Percentiles rank a stretch among this genome's conserved stretches.
These are phyloP conservation scores for Ulota crispa DNA, from an alignment of 225 moss, liverwort and hornwort genomes.

Conservation along the genomic window DNA sequence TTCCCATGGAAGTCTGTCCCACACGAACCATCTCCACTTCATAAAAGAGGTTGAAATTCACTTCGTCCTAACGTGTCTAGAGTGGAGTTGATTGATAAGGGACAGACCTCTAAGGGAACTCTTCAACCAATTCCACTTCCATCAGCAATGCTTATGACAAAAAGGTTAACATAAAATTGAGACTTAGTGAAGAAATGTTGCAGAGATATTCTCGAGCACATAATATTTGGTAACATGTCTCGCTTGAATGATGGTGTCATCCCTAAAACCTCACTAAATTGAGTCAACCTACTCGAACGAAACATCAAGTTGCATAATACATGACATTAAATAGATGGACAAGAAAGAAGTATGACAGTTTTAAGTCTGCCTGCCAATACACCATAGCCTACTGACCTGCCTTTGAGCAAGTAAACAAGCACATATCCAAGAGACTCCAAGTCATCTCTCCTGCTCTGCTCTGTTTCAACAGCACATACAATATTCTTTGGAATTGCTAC, in stretches of 20 bases:
- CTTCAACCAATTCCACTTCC: not conserved
- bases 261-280: not conserved
- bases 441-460: slow-evolving; percentile 85
- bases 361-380: not conserved
- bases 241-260: not conserved
- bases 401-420: slow-evolving; percentile 72
- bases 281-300: not conserved
- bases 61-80: not conserved
- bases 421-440: slow-evolving; percentile 83
- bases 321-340: not conserved
- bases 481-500: not conserved
- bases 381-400: slow-evolving; percentile 50
- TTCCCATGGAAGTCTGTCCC: slow-evolving; percentile 26
- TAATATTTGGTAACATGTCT: not conserved
- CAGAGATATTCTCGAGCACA: not conserved
- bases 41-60: not conserved
- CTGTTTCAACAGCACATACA: slow-evolving; percentile 23
- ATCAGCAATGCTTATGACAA: not conserved
- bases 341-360: not conserved
- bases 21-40: not conserved
- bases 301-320: not conserved
- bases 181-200: too few species aligned
- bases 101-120: rapidly evolving
- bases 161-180: not conserved
- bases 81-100: not conserved